phyloP scores from a whole-genome alignment of 345 rosid species.

The Brassica cretica region DNA sequence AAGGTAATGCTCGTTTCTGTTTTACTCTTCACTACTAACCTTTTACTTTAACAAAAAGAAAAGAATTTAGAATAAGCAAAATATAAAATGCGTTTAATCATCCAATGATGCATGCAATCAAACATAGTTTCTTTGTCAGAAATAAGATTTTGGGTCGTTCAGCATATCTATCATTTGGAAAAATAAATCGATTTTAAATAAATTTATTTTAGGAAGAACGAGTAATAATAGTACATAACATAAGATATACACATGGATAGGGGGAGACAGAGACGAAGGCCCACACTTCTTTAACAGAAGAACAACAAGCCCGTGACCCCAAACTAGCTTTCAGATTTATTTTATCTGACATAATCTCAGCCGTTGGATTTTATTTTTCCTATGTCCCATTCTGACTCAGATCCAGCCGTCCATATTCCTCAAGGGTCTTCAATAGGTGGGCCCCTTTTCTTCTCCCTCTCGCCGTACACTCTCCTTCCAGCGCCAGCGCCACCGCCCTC shows the following conservation, averaged over 20 bases:
- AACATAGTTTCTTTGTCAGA: background rate
- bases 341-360: conserved; percentile 40
- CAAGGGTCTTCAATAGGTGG: conserved; percentile 69
- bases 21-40: background rate
- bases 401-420: conserved; percentile 65
- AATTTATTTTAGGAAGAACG: conserved; percentile 6
- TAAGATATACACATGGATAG: conserved; percentile 25
- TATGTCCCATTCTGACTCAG: conserved; percentile 43
- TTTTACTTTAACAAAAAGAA: background rate
- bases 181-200: background rate
- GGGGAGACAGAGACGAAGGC: conserved; percentile 34
- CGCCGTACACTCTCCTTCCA: conserved; percentile 74
- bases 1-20: background rate
- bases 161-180: background rate
- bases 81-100: background rate
- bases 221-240: background rate
- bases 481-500: conserved; percentile 73
- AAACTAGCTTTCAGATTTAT: conserved; percentile 40
- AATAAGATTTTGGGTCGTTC: background rate
- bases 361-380: conserved; percentile 46
- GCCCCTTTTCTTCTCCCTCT: conserved; percentile 80
- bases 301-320: conserved; percentile 46
- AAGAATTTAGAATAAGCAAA: background rate
- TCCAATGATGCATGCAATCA: background rate
- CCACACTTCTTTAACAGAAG: conserved; percentile 41